Percentiles rank a stretch among this genome's conserved stretches.
Evolutionary conservation across 306 rosid genomes (phyloP).

Genomic region (Astragalus glycyphyllos): DNA sequence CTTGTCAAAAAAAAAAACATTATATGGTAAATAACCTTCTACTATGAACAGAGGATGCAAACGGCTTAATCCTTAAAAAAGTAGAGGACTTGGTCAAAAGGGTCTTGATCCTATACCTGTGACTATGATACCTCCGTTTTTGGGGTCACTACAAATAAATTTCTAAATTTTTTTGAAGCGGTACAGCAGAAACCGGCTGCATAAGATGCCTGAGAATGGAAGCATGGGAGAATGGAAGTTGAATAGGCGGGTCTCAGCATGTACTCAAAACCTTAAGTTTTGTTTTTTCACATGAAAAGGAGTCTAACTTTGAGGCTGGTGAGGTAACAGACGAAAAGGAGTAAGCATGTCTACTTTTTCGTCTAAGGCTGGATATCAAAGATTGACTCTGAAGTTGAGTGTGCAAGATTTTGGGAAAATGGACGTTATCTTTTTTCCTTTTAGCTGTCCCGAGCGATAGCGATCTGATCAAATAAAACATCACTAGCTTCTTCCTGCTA

Average conservation of each 20-base stretch:
- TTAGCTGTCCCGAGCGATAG: conserved; percentile 15
- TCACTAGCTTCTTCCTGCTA: conserved; percentile 34
- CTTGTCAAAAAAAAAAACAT: no score
- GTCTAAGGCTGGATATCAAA: neutral
- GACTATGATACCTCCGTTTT: neutral
- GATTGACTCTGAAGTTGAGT: neutral
- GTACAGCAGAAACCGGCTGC: conserved; percentile 1
- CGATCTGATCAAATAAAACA: conserved; percentile 14
- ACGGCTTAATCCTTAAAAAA: conserved; percentile 14
- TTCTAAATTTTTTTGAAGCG: neutral
- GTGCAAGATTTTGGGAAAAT: neutral
- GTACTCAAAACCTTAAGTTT: neutral
- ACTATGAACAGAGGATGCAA: conserved; percentile 4
- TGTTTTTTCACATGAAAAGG: conserved; percentile 8
- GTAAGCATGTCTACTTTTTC: neutral
- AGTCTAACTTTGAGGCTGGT: neutral
- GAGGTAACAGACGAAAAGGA: conserved; percentile 16
- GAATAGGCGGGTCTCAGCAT: neutral
- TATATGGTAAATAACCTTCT: conserved; percentile 33
- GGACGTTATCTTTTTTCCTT: neutral
- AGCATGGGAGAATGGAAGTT: conserved; percentile 12
- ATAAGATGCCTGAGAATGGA: neutral
- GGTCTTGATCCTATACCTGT: conserved; percentile 1
- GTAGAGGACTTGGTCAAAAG: conserved; percentile 10
- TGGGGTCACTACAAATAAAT: conserved; percentile 15